These are phyloP conservation scores for Coemansia sp. DNA, from an alignment of 192 early-diverging fungal species.

Conservation along the genomic window DNA sequence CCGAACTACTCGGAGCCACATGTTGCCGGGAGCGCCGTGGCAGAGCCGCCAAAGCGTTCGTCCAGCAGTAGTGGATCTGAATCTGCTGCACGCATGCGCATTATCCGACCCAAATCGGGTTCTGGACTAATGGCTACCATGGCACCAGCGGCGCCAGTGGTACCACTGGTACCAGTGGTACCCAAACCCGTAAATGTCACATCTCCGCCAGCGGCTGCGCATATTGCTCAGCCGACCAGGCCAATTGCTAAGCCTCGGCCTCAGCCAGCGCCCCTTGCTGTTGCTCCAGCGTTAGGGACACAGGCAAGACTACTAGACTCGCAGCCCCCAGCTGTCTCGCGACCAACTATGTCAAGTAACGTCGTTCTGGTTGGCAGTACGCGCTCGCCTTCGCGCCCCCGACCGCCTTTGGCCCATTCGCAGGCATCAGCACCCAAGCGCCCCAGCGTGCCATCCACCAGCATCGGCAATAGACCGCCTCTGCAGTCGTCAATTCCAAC, in stretches of 20 bases:
- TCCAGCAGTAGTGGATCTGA: background rate
- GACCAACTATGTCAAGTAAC: background rate
- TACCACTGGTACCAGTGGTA: background rate
- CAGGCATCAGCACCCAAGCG: background rate
- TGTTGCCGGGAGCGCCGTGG: background rate
- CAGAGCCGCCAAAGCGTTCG: background rate
- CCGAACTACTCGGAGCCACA: background rate
- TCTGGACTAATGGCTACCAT: background rate
- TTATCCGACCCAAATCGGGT: conserved; percentile 12
- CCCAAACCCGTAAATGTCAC: background rate
- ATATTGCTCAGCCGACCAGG: background rate
- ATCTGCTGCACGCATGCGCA: conserved; percentile 23
- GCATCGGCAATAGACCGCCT: background rate
- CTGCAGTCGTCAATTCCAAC: background rate
- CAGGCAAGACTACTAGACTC: background rate
- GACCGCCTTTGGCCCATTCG: background rate
- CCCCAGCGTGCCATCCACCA: background rate
- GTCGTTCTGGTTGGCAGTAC: background rate
- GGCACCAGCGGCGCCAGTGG: background rate
- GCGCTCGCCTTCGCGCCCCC: background rate
- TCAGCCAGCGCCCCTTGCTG: background rate
- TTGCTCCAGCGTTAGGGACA: background rate
- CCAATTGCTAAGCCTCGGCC: background rate
- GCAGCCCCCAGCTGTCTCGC: background rate
- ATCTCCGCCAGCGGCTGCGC: background rate